Percentiles rank a stretch among this genome's conserved stretches.
Conservation (phyloP, 306 rosid species). For the Benincasa hispida region DNA sequence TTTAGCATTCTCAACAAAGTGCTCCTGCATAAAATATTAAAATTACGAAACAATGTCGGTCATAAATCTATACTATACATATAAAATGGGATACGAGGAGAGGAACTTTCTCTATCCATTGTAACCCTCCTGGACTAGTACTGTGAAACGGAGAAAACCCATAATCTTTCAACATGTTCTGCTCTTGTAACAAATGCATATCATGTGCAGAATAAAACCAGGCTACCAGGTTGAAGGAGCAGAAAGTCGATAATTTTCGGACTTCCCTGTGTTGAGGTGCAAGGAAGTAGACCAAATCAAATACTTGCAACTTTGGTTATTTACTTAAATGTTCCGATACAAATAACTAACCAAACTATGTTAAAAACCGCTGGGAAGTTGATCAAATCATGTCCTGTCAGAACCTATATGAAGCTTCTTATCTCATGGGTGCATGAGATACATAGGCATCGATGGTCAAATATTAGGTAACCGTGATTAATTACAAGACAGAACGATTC, state of each 20-base stretch:
- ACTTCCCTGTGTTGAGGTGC: not conserved
- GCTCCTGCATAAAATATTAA: constrained; percentile 49
- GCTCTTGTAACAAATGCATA: not conserved
- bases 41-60: constrained; percentile 1
- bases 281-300: not conserved
- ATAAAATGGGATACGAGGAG: not conserved
- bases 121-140: not conserved
- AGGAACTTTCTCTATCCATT: not conserved
- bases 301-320: not conserved
- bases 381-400: not conserved
- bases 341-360: not conserved
- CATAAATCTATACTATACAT: not conserved
- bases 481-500: not conserved
- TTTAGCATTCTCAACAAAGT: constrained; percentile 76
- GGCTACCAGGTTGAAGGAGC: not conserved
- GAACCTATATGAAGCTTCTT: not conserved
- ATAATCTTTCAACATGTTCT: not conserved
- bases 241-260: not conserved
- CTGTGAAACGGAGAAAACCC: not conserved
- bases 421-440: not conserved
- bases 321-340: not conserved
- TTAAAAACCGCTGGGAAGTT: not conserved
- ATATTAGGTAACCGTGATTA: not conserved
- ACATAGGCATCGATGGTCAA: not conserved
- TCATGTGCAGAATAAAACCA: not conserved